Conservation (phyloP, 352 stramenopile species). For the Plasmopara viticola region DNA sequence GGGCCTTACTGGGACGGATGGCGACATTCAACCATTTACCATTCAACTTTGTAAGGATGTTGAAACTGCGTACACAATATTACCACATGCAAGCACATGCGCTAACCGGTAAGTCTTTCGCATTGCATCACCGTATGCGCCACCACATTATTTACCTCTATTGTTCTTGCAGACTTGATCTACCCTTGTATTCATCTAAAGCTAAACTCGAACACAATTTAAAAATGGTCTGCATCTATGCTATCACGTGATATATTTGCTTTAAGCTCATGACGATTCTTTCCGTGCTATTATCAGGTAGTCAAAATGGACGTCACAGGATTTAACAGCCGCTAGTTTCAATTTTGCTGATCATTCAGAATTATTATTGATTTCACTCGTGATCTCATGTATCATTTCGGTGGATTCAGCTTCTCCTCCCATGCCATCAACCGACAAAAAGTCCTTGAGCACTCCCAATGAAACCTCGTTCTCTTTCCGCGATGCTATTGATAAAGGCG, state of each 20-base stretch:
- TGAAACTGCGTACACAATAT: conserved; percentile 41
- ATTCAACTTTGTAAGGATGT: conserved; percentile 51
- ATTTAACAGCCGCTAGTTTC: conserved; percentile 58
- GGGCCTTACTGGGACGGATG: conserved; percentile 72
- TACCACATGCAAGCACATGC: conserved; percentile 77
- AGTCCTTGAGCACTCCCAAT: conserved; percentile 49
- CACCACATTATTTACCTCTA: conserved; percentile 1
- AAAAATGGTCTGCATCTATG: conserved; percentile 61
- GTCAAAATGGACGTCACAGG: conserved; percentile 72
- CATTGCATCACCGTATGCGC: not conserved
- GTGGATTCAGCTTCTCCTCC: conserved; percentile 12
- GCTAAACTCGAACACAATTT: conserved; percentile 91
- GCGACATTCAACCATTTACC: conserved; percentile 64
- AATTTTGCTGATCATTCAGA: conserved; percentile 18
- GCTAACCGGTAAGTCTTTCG: conserved; percentile 50
- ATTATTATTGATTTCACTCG: conserved; percentile 11
- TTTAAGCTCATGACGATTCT: not conserved
- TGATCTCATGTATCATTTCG: conserved; percentile 16
- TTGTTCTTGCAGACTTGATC: conserved; percentile 44
- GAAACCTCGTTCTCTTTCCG: conserved; percentile 63
- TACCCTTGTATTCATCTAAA: conserved; percentile 76
- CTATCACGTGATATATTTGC: not conserved
- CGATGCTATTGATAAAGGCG: conserved; percentile 53
- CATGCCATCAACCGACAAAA: conserved; percentile 28
- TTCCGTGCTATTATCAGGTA: conserved; percentile 24